Base-by-base conservation (phyloP, 2,329 filamentous ascomycete species). In the Verticillium longisporum region DNA sequence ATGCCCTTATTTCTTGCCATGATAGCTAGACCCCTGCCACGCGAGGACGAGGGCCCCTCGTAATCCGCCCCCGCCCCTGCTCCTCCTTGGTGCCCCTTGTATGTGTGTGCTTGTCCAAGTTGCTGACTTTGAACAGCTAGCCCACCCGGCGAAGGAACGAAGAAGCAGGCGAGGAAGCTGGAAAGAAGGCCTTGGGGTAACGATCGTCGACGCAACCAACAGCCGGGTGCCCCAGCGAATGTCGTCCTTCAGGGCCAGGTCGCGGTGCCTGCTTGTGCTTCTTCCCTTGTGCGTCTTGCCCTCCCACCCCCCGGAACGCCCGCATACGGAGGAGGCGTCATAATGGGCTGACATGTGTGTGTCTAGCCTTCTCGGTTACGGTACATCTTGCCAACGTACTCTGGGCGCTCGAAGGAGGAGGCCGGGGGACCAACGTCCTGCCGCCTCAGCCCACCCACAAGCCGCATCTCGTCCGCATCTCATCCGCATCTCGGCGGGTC, bases 1-100 rank as follows among this genome's bases (percentile, higher is more conserved):
- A 50, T 31, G 21, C 21, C 21, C 37, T 32, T 15, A 14, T 11
- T 50, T n/a, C 45, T 50, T 33, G 13, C 14, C 14, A 4, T 32
- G 56, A 38, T 58, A 58, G 32, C 21, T 26, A 59, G 31, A 57
- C 59, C 53, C 58, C 61, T 58, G 59, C 63, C 63, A 63, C 63
- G 61, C 63, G 63, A 60, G 58, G 55, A 55, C 34, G 41, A 38
- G 59, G 21, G 45, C 18, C 45, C n/a, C 9, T 45, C 45, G 9
- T 18, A 11, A 18, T 10, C 45, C 26, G 26, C 26, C 26, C 26
- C 26, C 26, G 26, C 26, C 26, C 26, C 26, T 26, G 26, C 26
- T 26, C 26, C 26, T 26, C 26, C 26, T 26, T 26, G 26, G 26
- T 26, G 26, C 26, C 26, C 26, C 26, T 26, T 26, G 26, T 26